Evolutionary conservation across 2,329 filamentous ascomycete genomes (phyloP).

Genomic region (Nannizziopsis arthrosporioides): DNA sequence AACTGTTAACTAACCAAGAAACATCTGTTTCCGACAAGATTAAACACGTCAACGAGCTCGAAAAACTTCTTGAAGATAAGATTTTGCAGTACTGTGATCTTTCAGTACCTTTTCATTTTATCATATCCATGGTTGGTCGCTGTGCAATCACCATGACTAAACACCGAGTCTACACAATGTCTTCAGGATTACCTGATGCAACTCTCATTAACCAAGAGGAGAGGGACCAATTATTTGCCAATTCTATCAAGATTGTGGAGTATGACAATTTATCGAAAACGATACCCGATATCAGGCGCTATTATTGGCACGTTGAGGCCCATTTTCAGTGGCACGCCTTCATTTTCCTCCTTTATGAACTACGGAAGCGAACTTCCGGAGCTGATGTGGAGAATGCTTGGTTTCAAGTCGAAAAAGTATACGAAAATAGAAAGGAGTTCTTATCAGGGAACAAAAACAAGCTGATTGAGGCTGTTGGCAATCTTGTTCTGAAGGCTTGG

Average conservation of each 20-base stretch:
- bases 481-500: constrained; percentile 37
- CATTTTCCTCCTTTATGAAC: constrained; percentile 35
- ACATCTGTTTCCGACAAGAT: constrained; percentile 12
- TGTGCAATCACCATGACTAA: constrained; percentile 27
- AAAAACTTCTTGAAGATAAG: constrained; percentile 23
- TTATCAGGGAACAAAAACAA: constrained; percentile 27
- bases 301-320: constrained; percentile 34
- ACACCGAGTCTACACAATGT: constrained; percentile 24
- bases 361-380: constrained; percentile 25
- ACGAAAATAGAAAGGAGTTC: constrained; percentile 19
- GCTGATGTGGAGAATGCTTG: constrained; percentile 30
- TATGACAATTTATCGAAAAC: constrained; percentile 32
- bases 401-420: constrained; percentile 31
- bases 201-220: constrained; percentile 22
- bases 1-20: background rate
- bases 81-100: constrained; percentile 28
- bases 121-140: constrained; percentile 30
- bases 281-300: constrained; percentile 28
- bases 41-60: constrained; percentile 19
- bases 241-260: constrained; percentile 30
- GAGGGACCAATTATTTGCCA: constrained; percentile 27
- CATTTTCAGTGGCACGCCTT: constrained; percentile 41
- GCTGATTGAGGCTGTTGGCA: constrained; percentile 34
- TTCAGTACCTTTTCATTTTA: constrained; percentile 29
- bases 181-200: constrained; percentile 24